Percentiles rank a stretch among this genome's conserved stretches.
Conservation (phyloP, 2,329 filamentous ascomycete species). For the Diplodia sapinea region DNA sequence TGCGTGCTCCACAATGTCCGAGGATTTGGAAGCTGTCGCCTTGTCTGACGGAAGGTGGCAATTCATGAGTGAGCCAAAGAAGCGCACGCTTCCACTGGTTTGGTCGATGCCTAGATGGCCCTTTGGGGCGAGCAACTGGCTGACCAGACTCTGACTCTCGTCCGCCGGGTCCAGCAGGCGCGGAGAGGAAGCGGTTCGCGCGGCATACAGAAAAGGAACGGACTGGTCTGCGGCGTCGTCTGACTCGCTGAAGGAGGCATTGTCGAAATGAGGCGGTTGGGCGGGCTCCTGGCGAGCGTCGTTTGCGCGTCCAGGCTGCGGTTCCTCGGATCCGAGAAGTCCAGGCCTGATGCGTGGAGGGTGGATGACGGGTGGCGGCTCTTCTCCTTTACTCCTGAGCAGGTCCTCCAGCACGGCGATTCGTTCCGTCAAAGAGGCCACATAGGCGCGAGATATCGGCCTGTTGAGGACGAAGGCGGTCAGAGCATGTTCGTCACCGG, state of each 20-base stretch:
- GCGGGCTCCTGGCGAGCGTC: conserved; percentile 34
- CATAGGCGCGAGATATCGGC: conserved; percentile 64
- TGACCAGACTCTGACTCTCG: conserved; percentile 46
- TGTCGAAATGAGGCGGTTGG: conserved; percentile 41
- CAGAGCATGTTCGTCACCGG: not conserved
- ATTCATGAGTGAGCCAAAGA: conserved; percentile 62
- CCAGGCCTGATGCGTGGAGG: conserved; percentile 58
- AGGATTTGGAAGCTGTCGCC: conserved; percentile 34
- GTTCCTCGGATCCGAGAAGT: conserved; percentile 42
- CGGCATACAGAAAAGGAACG: conserved; percentile 12
- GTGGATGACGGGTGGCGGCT: conserved; percentile 58
- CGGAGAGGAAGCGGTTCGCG: conserved; percentile 40
- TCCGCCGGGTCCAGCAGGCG: conserved; percentile 44
- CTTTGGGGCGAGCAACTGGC: conserved; percentile 56
- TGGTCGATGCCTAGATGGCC: conserved; percentile 61
- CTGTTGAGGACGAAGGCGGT: conserved; percentile 40
- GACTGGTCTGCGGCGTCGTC: conserved; percentile 33
- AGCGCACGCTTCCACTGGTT: conserved; percentile 57
- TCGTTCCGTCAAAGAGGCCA: conserved; percentile 62
- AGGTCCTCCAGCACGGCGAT: conserved; percentile 60
- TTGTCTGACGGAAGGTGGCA: conserved; percentile 57
- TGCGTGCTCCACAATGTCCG: conserved; percentile 47
- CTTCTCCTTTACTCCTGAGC: conserved; percentile 58
- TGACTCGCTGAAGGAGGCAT: conserved; percentile 38
- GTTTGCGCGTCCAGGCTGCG: conserved; percentile 32